Conservation (phyloP, 164 flowering plant species). For the Nelumbo lutea region DNA sequence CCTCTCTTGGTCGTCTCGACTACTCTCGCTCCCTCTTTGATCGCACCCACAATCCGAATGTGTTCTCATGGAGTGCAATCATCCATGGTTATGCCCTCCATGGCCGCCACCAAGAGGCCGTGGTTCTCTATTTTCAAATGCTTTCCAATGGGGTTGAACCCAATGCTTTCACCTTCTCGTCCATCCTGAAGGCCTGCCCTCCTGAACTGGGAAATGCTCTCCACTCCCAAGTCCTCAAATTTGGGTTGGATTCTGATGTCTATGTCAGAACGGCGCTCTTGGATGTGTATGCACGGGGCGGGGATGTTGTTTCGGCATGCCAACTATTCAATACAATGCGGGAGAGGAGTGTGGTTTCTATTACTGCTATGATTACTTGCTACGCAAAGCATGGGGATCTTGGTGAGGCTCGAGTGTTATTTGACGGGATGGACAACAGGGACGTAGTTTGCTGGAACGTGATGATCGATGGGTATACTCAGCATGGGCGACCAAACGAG, state of each 20-base stretch:
- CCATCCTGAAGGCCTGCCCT: conserved; percentile 40
- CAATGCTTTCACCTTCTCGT: conserved; percentile 51
- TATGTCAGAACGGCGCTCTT: neutral
- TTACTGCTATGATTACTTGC: neutral
- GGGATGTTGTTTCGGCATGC: neutral
- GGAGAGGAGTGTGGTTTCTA: neutral
- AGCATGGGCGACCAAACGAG: conserved; percentile 1
- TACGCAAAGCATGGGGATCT: neutral
- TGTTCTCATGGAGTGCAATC: conserved; percentile 12
- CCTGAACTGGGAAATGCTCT: conserved; percentile 26
- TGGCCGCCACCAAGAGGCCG: conserved; percentile 29
- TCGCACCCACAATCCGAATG: neutral
- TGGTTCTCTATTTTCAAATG: conserved; percentile 38
- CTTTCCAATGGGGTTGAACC: conserved; percentile 32
- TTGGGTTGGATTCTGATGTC: neutral
- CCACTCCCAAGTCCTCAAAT: conserved; percentile 30
- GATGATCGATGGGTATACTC: conserved; percentile 1
- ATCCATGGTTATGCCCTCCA: conserved; percentile 29
- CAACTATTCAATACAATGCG: neutral
- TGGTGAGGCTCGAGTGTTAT: neutral
- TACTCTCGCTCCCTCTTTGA: neutral
- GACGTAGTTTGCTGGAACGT: neutral
- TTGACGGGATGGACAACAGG: neutral
- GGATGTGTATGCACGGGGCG: neutral
- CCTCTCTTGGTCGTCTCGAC: neutral